Base-by-base conservation (phyloP, 164 flowering plant genomes). In the Berberis vulgaris region DNA sequence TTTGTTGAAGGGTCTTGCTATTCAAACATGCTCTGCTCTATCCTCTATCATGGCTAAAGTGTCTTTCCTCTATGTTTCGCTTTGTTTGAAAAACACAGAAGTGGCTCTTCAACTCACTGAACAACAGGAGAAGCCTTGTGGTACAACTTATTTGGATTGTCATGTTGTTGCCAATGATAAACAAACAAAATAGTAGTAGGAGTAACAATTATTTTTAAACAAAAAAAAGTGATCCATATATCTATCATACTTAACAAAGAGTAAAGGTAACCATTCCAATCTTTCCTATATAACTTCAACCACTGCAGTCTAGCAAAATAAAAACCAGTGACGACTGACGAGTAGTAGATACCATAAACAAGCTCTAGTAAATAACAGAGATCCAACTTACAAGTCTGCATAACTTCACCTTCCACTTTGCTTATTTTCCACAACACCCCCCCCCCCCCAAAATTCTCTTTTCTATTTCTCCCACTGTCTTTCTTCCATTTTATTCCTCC, bases 201-300 rank as follows among this genome's bases (percentile, higher is more conserved):
- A 26, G 26, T 26, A 26, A 26, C 26, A 26, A 26, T 26, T 26
- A 26, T 26, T 26, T 26, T 26, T 26, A 26, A 26, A 26, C 26
- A 41, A 41, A 5, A 40, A 68, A 57, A 43, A 47, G 43, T 54
- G 54, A 50, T 55, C 26, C 55, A 45, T 47, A 44, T 66, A 68
- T 50, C 26, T 26, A 41, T 26, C 26, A 26, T 26, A 26, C 26
- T 26, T 26, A 26, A 42, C 45, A 58, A 52, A 26, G 49, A 44
- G 54, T 60, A 52, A 52, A 26, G 54, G 26, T 26, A 26, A 26
- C 26, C 67, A 64, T 58, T 46, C 68, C 59, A 64, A 59, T 70
- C 57, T 65, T 63, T 59, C 54, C 60, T 65, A 59, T 60, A 59
- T 59, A 53, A 63, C 59, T 63, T 59, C 73, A 65, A 55, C 73